Evolutionary conservation across 2,329 filamentous ascomycete species (phyloP).

Genomic region (Fusarium nelsonii): DNA sequence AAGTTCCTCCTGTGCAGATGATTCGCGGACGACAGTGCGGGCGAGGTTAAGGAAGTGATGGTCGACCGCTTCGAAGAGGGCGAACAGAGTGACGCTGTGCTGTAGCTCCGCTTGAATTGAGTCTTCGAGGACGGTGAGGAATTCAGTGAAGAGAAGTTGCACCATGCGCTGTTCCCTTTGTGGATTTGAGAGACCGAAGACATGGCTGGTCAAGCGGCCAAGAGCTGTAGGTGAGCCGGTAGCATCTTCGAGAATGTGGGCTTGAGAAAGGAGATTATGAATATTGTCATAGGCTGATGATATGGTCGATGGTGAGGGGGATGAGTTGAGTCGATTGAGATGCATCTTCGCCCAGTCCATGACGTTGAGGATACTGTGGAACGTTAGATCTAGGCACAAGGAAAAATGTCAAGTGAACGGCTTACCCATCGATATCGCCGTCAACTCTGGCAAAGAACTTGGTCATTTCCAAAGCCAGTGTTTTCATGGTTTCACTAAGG

Average conservation of each 20-base stretch:
- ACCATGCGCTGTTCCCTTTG: slow-evolving; percentile 85
- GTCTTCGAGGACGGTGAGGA: slow-evolving; percentile 88
- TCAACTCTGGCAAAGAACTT: slow-evolving; percentile 95
- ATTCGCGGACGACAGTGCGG: slow-evolving; percentile 85
- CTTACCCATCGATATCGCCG: slow-evolving; percentile 86
- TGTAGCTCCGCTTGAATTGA: slow-evolving; percentile 87
- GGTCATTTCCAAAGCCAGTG: slow-evolving; percentile 85
- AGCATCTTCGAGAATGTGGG: slow-evolving; percentile 69
- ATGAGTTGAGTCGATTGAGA: slow-evolving; percentile 74
- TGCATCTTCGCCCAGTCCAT: slow-evolving; percentile 97
- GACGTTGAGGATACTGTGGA: slow-evolving; percentile 81
- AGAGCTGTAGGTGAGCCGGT: slow-evolving; percentile 73
- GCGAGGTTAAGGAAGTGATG: slow-evolving; percentile 90
- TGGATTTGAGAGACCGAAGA: slow-evolving; percentile 84
- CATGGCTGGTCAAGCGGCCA: slow-evolving; percentile 74
- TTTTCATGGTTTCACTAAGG: slow-evolving; percentile 86
- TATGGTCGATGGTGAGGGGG: slow-evolving; percentile 68
- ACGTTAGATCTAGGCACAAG: slow-evolving; percentile 20
- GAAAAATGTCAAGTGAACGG: slow-evolving; percentile 16
- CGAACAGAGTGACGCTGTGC: slow-evolving; percentile 83
- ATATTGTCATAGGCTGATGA: slow-evolving; percentile 84
- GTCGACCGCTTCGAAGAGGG: slow-evolving; percentile 92
- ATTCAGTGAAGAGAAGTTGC: slow-evolving; percentile 86
- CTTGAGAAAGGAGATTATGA: slow-evolving; percentile 78
- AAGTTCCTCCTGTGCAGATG: slow-evolving; percentile 81